A percentile compares a stretch with the other conserved stretches of the same genome.
phyloP scores from a whole-genome alignment of 345 rosid species.

The Pelargonium nanum region DNA sequence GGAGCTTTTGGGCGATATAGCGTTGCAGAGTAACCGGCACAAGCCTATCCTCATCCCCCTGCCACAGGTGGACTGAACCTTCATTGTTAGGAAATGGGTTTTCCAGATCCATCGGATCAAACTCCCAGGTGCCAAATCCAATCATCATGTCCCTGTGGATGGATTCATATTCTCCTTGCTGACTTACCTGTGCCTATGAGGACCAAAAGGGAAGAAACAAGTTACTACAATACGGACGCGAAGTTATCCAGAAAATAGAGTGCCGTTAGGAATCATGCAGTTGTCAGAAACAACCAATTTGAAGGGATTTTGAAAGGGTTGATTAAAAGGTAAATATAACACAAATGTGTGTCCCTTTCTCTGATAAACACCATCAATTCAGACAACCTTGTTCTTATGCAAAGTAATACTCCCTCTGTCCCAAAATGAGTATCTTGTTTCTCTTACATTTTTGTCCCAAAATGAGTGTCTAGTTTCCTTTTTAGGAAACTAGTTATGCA shows the following conservation, averaged over 20 bases:
- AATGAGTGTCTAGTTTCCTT: too few species aligned
- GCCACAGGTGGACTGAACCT: slow-evolving; percentile 54
- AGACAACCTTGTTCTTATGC: too few species aligned
- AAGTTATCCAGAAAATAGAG: neutral
- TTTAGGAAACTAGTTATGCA: too few species aligned
- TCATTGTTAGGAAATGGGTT: slow-evolving; percentile 36
- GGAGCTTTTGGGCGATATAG: slow-evolving; percentile 36
- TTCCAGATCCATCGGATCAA: slow-evolving; percentile 39
- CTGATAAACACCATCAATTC: too few species aligned
- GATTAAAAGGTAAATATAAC: too few species aligned
- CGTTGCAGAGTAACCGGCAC: slow-evolving; percentile 47
- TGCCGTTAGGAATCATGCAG: too few species aligned
- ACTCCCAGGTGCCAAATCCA: slow-evolving; percentile 51
- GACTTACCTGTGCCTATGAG: slow-evolving; percentile 21
- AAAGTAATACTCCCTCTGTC: too few species aligned
- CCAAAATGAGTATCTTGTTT: too few species aligned
- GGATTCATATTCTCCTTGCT: slow-evolving; percentile 53
- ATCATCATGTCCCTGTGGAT: slow-evolving; percentile 41
- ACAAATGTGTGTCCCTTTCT: too few species aligned
- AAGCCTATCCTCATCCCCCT: slow-evolving; percentile 43
- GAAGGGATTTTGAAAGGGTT: too few species aligned
- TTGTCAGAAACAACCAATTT: too few species aligned
- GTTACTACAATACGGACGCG: neutral
- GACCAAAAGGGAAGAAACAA: neutral
- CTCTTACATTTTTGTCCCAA: too few species aligned